phyloP scores from a whole-genome alignment of 164 flowering plant species.

The Stephania japonica region DNA sequence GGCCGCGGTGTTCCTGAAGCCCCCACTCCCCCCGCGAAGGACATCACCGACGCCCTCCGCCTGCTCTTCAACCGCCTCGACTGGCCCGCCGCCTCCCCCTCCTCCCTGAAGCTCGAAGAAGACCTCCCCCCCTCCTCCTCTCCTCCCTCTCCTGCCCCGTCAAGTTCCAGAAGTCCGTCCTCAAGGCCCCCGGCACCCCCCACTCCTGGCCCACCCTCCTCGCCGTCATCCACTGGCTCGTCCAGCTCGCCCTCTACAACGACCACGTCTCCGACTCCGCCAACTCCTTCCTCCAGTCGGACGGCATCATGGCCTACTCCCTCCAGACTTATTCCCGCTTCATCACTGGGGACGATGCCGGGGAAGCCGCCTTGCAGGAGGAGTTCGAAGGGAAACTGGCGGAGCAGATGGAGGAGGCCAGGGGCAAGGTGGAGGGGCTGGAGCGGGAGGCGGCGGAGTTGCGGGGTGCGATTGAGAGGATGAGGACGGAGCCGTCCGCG shows the following conservation, averaged over 20 bases:
- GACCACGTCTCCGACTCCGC: constrained; percentile 18
- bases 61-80: constrained; percentile 46
- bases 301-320: constrained; percentile 29
- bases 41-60: constrained; percentile 46
- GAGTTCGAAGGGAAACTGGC: constrained; percentile 36
- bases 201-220: constrained; percentile 71
- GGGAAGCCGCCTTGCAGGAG: constrained; percentile 38
- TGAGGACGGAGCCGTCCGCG: constrained; percentile 44
- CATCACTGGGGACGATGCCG: constrained; percentile 62
- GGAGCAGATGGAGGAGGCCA: constrained; percentile 26
- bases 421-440: constrained; percentile 23
- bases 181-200: constrained; percentile 70
- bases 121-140: constrained; percentile 50
- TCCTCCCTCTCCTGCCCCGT: constrained; percentile 57
- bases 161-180: constrained; percentile 58
- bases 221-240: constrained; percentile 78
- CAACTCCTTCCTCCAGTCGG: constrained; percentile 6
- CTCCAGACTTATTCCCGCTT: constrained; percentile 43
- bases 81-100: constrained; percentile 12
- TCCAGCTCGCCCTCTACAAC: constrained; percentile 46
- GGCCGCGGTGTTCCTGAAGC: constrained; percentile 34
- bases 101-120: constrained; percentile 47
- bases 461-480: constrained; percentile 31
- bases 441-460: constrained; percentile 31
- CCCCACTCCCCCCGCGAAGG: constrained; percentile 64